Evolutionary conservation across 2,329 filamentous ascomycete species (phyloP).

Genomic region (Colletotrichum zoysiae): DNA sequence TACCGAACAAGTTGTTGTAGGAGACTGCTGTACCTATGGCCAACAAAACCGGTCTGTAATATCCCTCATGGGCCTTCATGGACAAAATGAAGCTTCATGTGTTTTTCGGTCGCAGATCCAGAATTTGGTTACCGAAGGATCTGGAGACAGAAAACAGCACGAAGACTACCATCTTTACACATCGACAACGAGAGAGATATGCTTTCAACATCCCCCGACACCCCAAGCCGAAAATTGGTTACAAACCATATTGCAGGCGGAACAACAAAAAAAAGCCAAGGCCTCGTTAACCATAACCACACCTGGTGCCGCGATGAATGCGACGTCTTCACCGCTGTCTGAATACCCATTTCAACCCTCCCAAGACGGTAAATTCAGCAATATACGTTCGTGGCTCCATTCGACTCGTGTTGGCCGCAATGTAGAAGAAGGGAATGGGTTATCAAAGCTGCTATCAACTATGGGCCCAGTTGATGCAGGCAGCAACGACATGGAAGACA

Average conservation of each 20-base stretch:
- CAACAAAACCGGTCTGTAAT: not conserved
- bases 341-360: not conserved
- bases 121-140: not conserved
- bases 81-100: not conserved
- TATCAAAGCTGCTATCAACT: too few species aligned
- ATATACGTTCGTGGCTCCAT: not conserved
- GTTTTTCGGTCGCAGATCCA: too few species aligned
- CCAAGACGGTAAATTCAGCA: not conserved
- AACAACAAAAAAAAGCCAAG: not conserved
- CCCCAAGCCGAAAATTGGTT: not conserved
- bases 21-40: rapidly evolving
- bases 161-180: not conserved
- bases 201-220: not conserved
- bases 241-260: too few species aligned
- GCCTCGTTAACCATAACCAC: not conserved
- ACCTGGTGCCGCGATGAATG: not conserved
- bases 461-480: not conserved
- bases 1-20: too few species aligned
- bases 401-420: not conserved
- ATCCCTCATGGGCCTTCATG: not conserved
- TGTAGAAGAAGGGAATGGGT: not conserved
- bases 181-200: too few species aligned
- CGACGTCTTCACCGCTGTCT: not conserved
- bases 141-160: not conserved
- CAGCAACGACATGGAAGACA: not conserved